Evolutionary conservation across 192 early-diverging fungal genomes (phyloP), one percentile per base, ranked within the genome.

Genomic region (Backusella psychrophila): DNA sequence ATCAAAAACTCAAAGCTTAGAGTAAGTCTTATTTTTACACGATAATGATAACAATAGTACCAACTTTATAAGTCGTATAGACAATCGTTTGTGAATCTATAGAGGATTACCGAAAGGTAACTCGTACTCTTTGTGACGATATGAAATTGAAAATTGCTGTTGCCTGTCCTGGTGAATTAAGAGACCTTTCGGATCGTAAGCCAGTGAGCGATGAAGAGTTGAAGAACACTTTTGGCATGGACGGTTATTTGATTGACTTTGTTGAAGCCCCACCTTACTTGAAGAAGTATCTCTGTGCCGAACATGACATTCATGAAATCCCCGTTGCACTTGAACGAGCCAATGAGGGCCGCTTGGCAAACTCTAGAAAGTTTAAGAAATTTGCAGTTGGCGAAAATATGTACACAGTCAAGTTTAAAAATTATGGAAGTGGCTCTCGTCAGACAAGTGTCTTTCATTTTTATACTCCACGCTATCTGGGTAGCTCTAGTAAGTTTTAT

Each of bases 1-100:
- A 35, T 77, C 87, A 44, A 56, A 49, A 15, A 71, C 14, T 59
- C 76, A 73, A 73, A 85, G 76, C 71, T 91, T 75, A 85, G 86
- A 76, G 90, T 91, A 84, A 52, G 67, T 33, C 15, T 19, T 34
- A 34, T 66, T 35, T 35, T 72, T 36, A 66, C 69, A 15, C 6
- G 19, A 44, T 19, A 67, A 34, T 12, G 41, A 26, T 14, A 14
- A 23, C 38, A 29, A 8, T 63, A 33, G 38, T 21, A 9, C 19
- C 56, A 41, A 44, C 34, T 33, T 31, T 65, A 73, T 52, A 56
- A 6, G 0, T n/a, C 26, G 23, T 73, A n/a, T 83, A 96, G 88
- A 93, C 86, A 6, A 96, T 96, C 82, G 90, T 97, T 0, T 90
- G 90, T 36, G 92, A 96, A 78, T 84, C 89, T 29, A 79, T 91